Evolutionary conservation across 2,329 filamentous ascomycete species (phyloP).

Genomic region (Dactylellina haptotyla): DNA sequence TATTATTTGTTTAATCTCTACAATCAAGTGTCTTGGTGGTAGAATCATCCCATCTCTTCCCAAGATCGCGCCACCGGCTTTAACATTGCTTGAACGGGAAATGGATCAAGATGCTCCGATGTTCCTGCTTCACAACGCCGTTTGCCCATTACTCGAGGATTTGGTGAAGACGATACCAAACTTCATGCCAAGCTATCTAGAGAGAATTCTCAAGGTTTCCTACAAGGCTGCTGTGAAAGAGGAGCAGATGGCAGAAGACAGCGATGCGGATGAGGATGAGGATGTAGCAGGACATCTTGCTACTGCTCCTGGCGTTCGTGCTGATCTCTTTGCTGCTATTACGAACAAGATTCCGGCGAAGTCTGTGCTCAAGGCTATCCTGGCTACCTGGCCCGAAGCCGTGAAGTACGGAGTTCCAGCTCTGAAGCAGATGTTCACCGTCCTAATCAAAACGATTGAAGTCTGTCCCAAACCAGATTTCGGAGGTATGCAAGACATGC

Average conservation of each 20-base stretch:
- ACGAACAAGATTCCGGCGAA: constrained; percentile 79
- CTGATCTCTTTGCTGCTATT: constrained; percentile 61
- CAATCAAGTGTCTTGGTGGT: constrained; percentile 87
- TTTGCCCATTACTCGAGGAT: constrained; percentile 80
- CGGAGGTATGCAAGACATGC: constrained; percentile 75
- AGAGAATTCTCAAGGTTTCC: constrained; percentile 76
- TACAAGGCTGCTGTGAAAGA: constrained; percentile 73
- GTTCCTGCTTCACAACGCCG: constrained; percentile 75
- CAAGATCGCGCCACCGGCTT: constrained; percentile 75
- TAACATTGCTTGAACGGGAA: constrained; percentile 76
- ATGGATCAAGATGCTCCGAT: constrained; percentile 65
- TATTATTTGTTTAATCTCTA: constrained; percentile 86
- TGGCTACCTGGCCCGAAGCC: constrained; percentile 54
- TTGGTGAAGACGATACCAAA: constrained; percentile 86
- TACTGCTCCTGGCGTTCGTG: constrained; percentile 42
- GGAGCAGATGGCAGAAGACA: constrained; percentile 58
- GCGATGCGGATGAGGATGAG: constrained; percentile 65
- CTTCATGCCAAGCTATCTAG: constrained; percentile 84
- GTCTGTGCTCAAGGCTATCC: constrained; percentile 51
- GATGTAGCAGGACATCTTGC: constrained; percentile 51
- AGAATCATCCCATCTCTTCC: constrained; percentile 86
- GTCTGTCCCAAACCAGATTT: constrained; percentile 79
- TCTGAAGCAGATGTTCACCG: constrained; percentile 73
- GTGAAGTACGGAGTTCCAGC: constrained; percentile 52
- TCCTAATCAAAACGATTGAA: constrained; percentile 77